Conservation (phyloP, 2,329 filamentous ascomycete species). For the Pseudogymnoascus sp. region DNA sequence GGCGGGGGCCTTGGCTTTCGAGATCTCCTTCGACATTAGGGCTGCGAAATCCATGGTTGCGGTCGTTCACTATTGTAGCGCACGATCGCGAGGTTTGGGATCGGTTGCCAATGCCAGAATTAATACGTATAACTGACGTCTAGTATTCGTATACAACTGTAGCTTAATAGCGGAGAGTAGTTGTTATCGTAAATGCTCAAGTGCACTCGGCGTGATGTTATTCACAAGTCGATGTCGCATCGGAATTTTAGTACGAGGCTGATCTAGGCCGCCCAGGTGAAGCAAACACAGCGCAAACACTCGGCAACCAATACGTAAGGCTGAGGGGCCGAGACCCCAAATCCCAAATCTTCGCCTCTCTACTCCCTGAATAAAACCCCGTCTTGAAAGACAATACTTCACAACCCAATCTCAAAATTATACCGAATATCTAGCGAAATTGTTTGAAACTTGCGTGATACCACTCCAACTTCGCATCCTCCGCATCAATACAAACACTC, state of each 20-base stretch:
- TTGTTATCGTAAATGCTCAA: slow-evolving; percentile 8
- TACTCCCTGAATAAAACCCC: not conserved
- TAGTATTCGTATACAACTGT: not conserved
- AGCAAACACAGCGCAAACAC: slow-evolving; percentile 4
- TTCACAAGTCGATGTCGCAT: not conserved
- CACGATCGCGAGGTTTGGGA: not conserved
- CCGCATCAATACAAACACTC: not conserved
- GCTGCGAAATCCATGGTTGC: slow-evolving; percentile 85
- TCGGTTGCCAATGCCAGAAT: not conserved
- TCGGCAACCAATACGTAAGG: not conserved
- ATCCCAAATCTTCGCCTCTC: not conserved
- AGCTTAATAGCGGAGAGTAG: not conserved
- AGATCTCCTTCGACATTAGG: slow-evolving; percentile 87
- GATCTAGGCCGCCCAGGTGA: not conserved
- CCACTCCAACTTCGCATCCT: not conserved
- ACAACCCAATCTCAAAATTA: not conserved
- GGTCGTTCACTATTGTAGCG: not conserved
- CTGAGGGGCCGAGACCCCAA: slow-evolving; percentile 8
- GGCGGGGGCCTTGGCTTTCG: slow-evolving; percentile 56
- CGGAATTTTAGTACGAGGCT: slow-evolving; percentile 6
- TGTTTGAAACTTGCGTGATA: too few relatives aligned
- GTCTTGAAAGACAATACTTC: not conserved
- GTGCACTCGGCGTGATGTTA: not conserved
- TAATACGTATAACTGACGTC: not conserved
- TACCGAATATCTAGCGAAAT: not conserved